These are phyloP conservation scores for Auricularia sp. DNA, from an alignment of 768 basidiomycete genomes.

Conservation along the genomic window DNA sequence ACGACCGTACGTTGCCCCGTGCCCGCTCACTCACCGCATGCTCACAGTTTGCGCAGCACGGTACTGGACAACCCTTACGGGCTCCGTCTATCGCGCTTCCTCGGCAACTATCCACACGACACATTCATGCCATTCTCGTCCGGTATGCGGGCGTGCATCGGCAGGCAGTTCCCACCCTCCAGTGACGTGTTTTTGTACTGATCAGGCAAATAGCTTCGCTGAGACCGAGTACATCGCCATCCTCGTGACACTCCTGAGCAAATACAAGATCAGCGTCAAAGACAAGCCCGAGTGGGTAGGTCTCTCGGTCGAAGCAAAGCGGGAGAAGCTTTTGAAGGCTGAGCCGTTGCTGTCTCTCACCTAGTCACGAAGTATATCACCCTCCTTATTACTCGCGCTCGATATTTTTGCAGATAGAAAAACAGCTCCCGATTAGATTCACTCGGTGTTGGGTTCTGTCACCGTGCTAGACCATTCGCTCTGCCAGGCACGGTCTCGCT, in stretches of 20 bases:
- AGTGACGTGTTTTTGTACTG: background rate
- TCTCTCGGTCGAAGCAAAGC: conserved; percentile 36
- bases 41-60: conserved; percentile 12
- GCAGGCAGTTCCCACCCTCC: background rate
- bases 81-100: conserved; percentile 7
- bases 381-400: too few relatives aligned
- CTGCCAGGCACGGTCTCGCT: too few relatives aligned
- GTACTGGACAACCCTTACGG: conserved; percentile 5
- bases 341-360: conserved; percentile 33
- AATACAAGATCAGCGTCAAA: conserved; percentile 31
- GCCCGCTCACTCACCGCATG: too few relatives aligned
- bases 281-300: conserved; percentile 29
- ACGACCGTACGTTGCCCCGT: too few relatives aligned
- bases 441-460: too few relatives aligned
- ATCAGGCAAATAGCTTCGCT: conserved; percentile 23
- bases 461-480: too few relatives aligned
- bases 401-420: too few relatives aligned
- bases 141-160: background rate
- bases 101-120: conserved; percentile 5
- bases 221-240: conserved; percentile 44
- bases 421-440: too few relatives aligned
- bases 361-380: conserved; percentile 20
- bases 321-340: conserved; percentile 21
- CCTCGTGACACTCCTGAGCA: conserved; percentile 38
- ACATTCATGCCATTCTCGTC: conserved; percentile 5